These are phyloP conservation scores for Mallotus nudiflorus DNA, from an alignment of 345 rosid genomes.

Conservation along the genomic window DNA sequence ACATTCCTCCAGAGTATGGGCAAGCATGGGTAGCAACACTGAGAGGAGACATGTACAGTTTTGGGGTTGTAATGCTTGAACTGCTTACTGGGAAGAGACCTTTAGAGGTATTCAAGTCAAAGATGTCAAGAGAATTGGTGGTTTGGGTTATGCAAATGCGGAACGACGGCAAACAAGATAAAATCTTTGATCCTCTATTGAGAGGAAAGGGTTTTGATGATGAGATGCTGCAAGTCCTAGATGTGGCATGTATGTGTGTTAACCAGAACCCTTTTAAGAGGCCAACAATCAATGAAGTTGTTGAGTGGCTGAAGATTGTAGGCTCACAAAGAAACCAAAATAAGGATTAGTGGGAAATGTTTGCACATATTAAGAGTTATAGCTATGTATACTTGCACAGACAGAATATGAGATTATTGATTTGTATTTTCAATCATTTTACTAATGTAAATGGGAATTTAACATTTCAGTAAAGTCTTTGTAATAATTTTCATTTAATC, in stretches of 20 bases:
- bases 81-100: conserved; percentile 49
- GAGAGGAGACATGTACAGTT: conserved; percentile 51
- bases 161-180: conserved; percentile 37
- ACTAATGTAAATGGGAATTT: conserved; percentile 31
- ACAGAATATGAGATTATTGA: conserved; percentile 12
- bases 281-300: conserved; percentile 44
- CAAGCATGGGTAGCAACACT: conserved; percentile 53
- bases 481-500: background rate
- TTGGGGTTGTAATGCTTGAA: conserved; percentile 51
- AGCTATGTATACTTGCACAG: conserved; percentile 24
- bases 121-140: conserved; percentile 43
- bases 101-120: conserved; percentile 42
- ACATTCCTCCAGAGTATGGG: conserved; percentile 52
- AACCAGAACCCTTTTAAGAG: conserved; percentile 44
- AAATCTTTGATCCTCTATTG: conserved; percentile 40
- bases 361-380: conserved; percentile 6
- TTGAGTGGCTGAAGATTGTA: conserved; percentile 41
- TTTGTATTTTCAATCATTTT: conserved; percentile 21
- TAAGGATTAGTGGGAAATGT: conserved; percentile 27
- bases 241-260: conserved; percentile 46
- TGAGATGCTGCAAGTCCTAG: conserved; percentile 44
- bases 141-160: conserved; percentile 45
- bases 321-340: conserved; percentile 37
- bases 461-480: background rate
- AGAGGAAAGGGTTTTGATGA: conserved; percentile 45